Percentiles rank a stretch among this genome's conserved stretches.
phyloP scores from a whole-genome alignment of 208 protist species.

The Trypanosoma lewisi region DNA sequence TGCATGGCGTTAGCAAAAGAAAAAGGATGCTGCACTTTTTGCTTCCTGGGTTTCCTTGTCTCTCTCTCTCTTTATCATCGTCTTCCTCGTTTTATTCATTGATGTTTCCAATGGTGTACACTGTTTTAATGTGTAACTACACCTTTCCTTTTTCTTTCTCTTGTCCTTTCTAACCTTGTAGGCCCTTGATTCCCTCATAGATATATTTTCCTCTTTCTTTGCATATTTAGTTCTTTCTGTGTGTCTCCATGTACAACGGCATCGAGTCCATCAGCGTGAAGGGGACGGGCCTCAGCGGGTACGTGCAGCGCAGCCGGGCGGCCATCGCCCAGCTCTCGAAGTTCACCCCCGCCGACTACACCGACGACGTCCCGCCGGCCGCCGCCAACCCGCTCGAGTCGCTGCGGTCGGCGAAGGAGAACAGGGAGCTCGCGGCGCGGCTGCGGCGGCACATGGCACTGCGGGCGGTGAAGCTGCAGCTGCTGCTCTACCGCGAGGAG shows the following conservation, averaged over 20 bases:
- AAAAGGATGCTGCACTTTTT: no score
- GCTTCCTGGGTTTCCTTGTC: no score
- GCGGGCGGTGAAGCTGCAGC: constrained; percentile 53
- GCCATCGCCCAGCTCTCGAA: constrained; percentile 24
- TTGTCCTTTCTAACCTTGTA: no score
- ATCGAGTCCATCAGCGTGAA: constrained; percentile 62
- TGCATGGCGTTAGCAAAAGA: no score
- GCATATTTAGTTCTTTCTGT: background rate
- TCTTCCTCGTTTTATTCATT: no score
- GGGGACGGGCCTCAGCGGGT: constrained; percentile 82
- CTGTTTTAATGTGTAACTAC: no score
- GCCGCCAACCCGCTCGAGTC: constrained; percentile 67
- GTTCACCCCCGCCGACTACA: constrained; percentile 30
- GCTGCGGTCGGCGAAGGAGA: constrained; percentile 67
- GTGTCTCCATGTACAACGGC: constrained; percentile 75
- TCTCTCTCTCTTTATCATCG: no score
- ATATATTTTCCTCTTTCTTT: background rate
- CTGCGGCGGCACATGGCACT: constrained; percentile 57
- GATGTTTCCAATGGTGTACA: no score
- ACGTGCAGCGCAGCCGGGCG: constrained; percentile 79
- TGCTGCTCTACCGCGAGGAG: constrained; percentile 74
- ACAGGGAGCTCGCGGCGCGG: constrained; percentile 49
- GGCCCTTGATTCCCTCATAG: no score
- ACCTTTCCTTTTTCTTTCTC: no score
- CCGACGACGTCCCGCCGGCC: constrained; percentile 26